These are phyloP conservation scores for Alternaria arbusti DNA, from an alignment of 2,329 filamentous ascomycete species.

Conservation along the genomic window DNA sequence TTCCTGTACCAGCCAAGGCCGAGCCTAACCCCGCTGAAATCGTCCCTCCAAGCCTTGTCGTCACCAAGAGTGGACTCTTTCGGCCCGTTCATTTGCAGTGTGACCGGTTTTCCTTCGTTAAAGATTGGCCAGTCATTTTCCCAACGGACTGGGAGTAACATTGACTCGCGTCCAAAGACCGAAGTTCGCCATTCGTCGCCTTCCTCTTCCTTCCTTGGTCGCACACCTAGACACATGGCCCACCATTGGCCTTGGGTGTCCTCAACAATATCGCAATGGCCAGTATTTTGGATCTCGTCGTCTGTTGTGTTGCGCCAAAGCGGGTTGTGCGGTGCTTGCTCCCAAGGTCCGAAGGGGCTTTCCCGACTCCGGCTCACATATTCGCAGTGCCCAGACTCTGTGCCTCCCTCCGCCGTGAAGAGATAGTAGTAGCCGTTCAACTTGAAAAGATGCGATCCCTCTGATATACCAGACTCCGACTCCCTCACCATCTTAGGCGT, in stretches of 20 bases:
- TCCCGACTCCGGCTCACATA: constrained; percentile 62
- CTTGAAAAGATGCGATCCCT: constrained; percentile 47
- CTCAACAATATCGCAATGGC: constrained; percentile 36
- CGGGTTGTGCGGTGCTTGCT: constrained; percentile 42
- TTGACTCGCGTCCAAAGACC: constrained; percentile 55
- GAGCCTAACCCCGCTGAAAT: constrained; percentile 7
- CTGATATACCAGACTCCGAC: constrained; percentile 30
- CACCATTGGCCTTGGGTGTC: constrained; percentile 32
- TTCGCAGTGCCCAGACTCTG: constrained; percentile 43
- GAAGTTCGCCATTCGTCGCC: constrained; percentile 6
- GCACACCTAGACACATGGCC: constrained; percentile 46
- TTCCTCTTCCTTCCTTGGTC: constrained; percentile 17
- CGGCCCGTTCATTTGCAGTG: constrained; percentile 43
- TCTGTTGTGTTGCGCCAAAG: constrained; percentile 43
- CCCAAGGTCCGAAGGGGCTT: constrained; percentile 46
- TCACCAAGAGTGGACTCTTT: constrained; percentile 8
- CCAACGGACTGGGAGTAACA: constrained; percentile 59
- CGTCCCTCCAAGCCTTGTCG: constrained; percentile 17
- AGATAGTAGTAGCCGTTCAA: constrained; percentile 33
- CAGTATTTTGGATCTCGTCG: constrained; percentile 43
- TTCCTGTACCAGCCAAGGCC: constrained; percentile 22
- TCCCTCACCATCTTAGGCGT: constrained; percentile 34
- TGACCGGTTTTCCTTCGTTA: constrained; percentile 55
- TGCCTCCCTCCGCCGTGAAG: constrained; percentile 43
- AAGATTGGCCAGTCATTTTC: constrained; percentile 60